Conservation (phyloP, 495 filamentous ascomycete species). For the Amorphotheca resinae region DNA sequence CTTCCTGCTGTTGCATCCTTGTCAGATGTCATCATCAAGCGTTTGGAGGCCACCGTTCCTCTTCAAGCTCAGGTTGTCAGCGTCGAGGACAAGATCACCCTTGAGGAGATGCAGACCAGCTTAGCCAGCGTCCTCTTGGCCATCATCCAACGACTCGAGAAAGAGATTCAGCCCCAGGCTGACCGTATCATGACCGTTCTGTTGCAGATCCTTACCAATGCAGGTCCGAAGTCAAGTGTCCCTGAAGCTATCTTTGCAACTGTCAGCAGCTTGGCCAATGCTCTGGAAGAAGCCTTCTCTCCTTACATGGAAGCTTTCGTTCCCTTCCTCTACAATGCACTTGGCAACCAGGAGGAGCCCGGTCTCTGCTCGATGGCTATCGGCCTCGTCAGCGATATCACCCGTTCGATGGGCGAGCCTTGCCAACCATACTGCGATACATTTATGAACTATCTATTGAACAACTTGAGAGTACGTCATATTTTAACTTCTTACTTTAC, state of each 20-base stretch:
- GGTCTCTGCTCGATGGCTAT: conserved; percentile 94
- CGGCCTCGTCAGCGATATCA: conserved; percentile 90
- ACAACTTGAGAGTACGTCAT: conserved; percentile 66
- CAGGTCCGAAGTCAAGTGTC: conserved; percentile 80
- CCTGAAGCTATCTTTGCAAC: conserved; percentile 87
- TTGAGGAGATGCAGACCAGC: conserved; percentile 97
- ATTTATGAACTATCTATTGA: conserved; percentile 94
- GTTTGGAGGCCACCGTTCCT: conserved; percentile 80
- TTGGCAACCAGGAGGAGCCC: conserved; percentile 90
- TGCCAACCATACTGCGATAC: conserved; percentile 88
- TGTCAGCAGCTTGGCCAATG: conserved; percentile 73
- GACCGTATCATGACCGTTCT: conserved; percentile 87
- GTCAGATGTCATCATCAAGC: conserved; percentile 72
- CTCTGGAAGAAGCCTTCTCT: conserved; percentile 80
- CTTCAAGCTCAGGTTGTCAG: conserved; percentile 91
- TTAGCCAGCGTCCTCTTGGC: conserved; percentile 80
- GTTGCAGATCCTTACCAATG: conserved; percentile 64
- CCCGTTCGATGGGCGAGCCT: conserved; percentile 76
- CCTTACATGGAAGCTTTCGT: conserved; percentile 95
- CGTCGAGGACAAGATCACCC: conserved; percentile 83
- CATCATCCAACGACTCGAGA: conserved; percentile 84
- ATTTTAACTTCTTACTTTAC: not conserved
- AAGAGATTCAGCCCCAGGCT: conserved; percentile 78
- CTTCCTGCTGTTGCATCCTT: conserved; percentile 67
- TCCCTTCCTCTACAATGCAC: conserved; percentile 82